Evolutionary conservation across 768 basidiomycete genomes (phyloP), one percentile per base, ranked within the genome.

Genomic region (Podaxis mareebaensis): DNA sequence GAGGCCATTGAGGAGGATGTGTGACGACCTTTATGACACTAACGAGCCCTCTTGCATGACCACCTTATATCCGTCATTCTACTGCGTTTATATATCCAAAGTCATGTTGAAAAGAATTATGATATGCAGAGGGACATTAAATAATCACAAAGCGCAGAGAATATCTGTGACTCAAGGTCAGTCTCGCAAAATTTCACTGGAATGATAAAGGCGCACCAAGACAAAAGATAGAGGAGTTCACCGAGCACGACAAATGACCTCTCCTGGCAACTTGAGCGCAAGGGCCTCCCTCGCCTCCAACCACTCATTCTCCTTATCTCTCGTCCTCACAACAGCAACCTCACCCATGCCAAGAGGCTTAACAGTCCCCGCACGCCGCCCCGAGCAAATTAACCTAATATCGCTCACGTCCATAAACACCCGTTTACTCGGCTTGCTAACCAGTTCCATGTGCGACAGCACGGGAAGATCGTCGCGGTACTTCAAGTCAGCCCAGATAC

Each of bases 401-500:
- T 97, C 96, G 3, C 81, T 76, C 39, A 82, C 63, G 52, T 85
- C 82, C 85, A 97, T 90, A 69, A 87, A 85, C 39, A 97, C 83
- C 57, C 90, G 82, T 71, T 90, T 87, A 74, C 89, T 92, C 2
- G 96, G 95, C 74, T 83, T 89, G 76, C 90, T 92, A 67, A 99
- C 81, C 73, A 96, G 84, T 54, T 85, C 77, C 89, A 98, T 95
- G 67, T 81, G 71, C 58, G 77, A 80, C 65, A 99, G 80, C 22
- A 98, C 93, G 4, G 95, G 93, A 33, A 85, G 80, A 73, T 97
- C 93, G 68, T 93, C 88, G 55, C 96, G 85, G 78, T 96, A 96
- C 77, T 99, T 99, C 67, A 98, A 86, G 56, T 89, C 87, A 1
- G 93, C 93, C 95, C 96, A 97, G 75, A 99, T 92, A 40, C 95